Evolutionary conservation across 768 basidiomycete genomes (phyloP).

Genomic region (Suillus hirtellus): DNA sequence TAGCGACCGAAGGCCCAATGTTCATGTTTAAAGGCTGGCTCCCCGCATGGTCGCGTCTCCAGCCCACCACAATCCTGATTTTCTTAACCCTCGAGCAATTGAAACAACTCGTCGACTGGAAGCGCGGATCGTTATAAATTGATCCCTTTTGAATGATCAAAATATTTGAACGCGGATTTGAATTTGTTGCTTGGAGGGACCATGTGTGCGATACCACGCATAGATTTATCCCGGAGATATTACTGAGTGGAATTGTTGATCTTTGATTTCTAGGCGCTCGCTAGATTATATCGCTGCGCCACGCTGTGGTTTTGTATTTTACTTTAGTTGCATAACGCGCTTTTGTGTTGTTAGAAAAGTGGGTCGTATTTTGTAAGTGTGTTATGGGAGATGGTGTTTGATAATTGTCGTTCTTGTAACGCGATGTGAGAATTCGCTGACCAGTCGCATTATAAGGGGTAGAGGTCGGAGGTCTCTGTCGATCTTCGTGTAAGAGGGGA

Average conservation of each 20-base stretch:
- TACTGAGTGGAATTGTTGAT: neutral
- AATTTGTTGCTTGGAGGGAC: neutral
- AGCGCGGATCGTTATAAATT: conserved; percentile 35
- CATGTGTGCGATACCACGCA: conserved; percentile 6
- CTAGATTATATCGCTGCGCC: neutral
- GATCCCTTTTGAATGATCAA: neutral
- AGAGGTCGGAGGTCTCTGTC: neutral
- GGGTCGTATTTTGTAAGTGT: neutral
- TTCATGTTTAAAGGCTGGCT: conserved; percentile 96
- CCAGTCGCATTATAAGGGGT: neutral
- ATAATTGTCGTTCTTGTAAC: neutral
- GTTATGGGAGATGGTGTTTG: neutral
- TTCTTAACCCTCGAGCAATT: conserved; percentile 84
- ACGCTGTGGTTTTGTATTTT: neutral
- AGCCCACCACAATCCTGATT: conserved; percentile 86
- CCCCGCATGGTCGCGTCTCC: conserved; percentile 82
- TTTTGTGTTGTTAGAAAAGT: neutral
- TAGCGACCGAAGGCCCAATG: conserved; percentile 76
- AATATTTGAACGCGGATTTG: neutral
- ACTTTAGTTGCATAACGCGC: neutral
- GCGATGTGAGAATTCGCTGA: neutral
- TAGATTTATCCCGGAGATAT: conserved; percentile 2
- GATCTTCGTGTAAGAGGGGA: neutral
- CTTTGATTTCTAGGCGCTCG: neutral
- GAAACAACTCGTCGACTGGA: conserved; percentile 69